Evolutionary conservation across 108 stramenopile species (phyloP).

Genomic region (Aurantiochytrium sp.): DNA sequence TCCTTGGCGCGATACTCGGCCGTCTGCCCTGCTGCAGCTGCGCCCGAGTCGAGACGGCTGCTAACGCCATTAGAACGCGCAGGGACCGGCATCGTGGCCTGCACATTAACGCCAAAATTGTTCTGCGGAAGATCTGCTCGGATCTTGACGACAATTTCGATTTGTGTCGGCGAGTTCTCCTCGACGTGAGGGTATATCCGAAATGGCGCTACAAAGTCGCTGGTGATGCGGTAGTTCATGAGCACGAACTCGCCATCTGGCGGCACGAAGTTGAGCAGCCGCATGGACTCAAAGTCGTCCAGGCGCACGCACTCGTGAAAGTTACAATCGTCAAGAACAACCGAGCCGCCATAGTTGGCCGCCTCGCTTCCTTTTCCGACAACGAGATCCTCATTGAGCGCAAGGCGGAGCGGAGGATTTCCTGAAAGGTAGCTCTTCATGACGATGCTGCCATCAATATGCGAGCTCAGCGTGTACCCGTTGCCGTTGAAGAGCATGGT

Average conservation of each 20-base stretch:
- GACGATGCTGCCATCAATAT: constrained; percentile 96
- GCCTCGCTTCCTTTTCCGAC: constrained; percentile 63
- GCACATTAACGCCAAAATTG: constrained; percentile 91
- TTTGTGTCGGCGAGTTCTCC: constrained; percentile 74
- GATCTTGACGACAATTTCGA: constrained; percentile 74
- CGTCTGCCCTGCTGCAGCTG: constrained; percentile 39
- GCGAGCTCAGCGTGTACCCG: constrained; percentile 93
- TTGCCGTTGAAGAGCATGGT: constrained; percentile 93
- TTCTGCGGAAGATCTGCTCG: constrained; percentile 91
- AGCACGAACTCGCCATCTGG: constrained; percentile 99
- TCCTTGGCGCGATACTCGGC: constrained; percentile 72
- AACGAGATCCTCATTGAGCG: constrained; percentile 94
- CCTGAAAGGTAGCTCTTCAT: constrained; percentile 90
- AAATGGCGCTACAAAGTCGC: constrained; percentile 93
- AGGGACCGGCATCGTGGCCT: constrained; percentile 77
- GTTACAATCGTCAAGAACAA: constrained; percentile 88
- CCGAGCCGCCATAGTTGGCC: constrained; percentile 26
- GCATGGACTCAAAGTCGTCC: constrained; percentile 77
- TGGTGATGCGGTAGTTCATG: constrained; percentile 89
- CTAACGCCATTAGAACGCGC: constrained; percentile 50
- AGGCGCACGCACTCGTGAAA: constrained; percentile 97
- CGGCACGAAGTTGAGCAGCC: constrained; percentile 79
- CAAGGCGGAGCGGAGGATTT: constrained; percentile 91
- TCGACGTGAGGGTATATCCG: constrained; percentile 90
- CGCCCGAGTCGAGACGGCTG: constrained; percentile 24